Conservation (phyloP, 2,329 filamentous ascomycete genomes). For the Diaporthe nobilis region DNA sequence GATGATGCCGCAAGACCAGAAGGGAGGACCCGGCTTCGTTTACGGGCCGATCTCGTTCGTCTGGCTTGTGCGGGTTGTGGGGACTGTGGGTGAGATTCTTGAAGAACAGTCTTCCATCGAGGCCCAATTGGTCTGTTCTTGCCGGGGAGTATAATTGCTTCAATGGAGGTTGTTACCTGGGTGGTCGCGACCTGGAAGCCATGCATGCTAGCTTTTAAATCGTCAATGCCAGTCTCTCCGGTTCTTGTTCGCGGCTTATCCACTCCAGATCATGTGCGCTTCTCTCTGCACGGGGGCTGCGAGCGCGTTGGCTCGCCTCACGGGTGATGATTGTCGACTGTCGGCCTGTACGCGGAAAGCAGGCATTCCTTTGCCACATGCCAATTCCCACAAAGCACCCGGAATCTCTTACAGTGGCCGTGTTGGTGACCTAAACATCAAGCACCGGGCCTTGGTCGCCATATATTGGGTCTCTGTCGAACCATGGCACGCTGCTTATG, state of each 20-base stretch:
- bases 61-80: not conserved
- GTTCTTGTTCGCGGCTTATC: not conserved
- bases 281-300: not conserved
- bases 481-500: slow-evolving; percentile 68
- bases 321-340: not conserved
- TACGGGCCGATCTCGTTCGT: not conserved
- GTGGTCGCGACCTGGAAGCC: not conserved
- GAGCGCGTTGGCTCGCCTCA: not conserved
- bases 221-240: not conserved
- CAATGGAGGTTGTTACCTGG: not conserved
- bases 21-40: not conserved
- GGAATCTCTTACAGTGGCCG: not conserved
- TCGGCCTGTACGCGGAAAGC: too few relatives aligned
- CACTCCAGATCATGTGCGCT: not conserved
- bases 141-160: not conserved
- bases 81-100: not conserved
- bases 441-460: slow-evolving; percentile 64
- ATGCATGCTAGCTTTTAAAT: not conserved
- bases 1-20: not conserved
- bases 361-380: not conserved
- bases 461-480: slow-evolving; percentile 72
- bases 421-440: slow-evolving; percentile 17
- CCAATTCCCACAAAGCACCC: not conserved
- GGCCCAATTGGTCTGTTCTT: not conserved
- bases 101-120: not conserved